Evolutionary conservation across 371 early-diverging fungal species (phyloP), one percentile per base, ranked within the genome.

Genomic region (Haplosporangium sp.): DNA sequence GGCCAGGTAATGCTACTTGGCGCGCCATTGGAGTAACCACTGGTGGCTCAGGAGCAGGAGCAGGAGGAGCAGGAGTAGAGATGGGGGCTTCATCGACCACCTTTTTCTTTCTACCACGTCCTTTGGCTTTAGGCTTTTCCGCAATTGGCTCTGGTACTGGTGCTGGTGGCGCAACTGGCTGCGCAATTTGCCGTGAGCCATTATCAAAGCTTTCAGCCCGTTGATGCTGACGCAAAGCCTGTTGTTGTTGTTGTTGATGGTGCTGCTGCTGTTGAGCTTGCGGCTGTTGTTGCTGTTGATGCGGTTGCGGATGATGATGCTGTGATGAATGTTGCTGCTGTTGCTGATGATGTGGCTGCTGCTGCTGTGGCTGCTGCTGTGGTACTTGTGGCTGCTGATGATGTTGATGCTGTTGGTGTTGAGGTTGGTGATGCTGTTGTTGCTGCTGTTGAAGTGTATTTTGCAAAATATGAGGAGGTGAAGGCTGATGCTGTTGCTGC

Each of bases 401-500:
- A 42, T 67, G 68, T 4, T 65, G 72, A 2, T 55, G 63, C 9
- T 67, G 73, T 9, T 62, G 67, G 3, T 61, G 68, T 9, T 62
- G 73, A 3, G 61, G 71, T 2, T 65, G 72, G 1, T 63, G 64
- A 39, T 67, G 70, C 11, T 63, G 76, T 40, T 69, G 74, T 34
- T 67, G 77, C 17, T 67, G 72, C 42, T 72, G 72, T 38, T 77
- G 77, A 37, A 77, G 69, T 39, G 56, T 19, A 62, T 74, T 77
- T 9, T 73, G 73, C 13, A 84, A 64, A 38, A 84, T 39, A 60
- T 88, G 88, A 62, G 77, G 72, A 2, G 83, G 71, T 13, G 71
- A 72, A 3, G 71, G 75, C 50, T 81, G 83, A 40, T 82, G 78
- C 34, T 76, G 78, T 38, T 74, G 76, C 38, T 81, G 83, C 34